Percentiles rank a stretch among this genome's conserved stretches.
Conservation (phyloP, 179 eudicot genomes). For the Amaranthus tricolor region DNA sequence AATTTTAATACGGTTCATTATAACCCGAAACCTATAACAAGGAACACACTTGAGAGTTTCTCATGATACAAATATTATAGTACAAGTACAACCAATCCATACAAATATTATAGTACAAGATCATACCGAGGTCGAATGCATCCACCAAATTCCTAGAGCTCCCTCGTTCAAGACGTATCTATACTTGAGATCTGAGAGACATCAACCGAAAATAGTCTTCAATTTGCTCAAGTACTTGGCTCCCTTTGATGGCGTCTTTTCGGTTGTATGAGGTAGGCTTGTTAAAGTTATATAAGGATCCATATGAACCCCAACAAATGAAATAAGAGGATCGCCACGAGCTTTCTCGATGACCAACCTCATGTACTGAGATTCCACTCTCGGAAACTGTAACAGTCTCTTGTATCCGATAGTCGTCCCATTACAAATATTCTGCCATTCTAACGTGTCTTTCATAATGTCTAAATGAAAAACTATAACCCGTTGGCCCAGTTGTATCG, state of each 20-base stretch:
- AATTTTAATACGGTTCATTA: not conserved
- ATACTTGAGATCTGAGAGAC: conserved; percentile 13
- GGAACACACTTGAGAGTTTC: not conserved
- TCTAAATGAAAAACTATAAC: conserved; percentile 61
- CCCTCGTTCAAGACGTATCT: not conserved
- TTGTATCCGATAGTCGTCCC: conserved; percentile 77
- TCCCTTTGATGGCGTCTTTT: conserved; percentile 18
- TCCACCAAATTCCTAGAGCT: not conserved
- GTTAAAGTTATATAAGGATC: conserved; percentile 44
- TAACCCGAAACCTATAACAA: not conserved
- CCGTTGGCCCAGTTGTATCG: conserved; percentile 85
- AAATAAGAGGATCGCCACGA: conserved; percentile 62
- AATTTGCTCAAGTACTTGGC: conserved; percentile 31
- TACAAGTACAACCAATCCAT: too few species aligned
- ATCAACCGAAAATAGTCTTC: conserved; percentile 17
- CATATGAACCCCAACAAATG: conserved; percentile 54
- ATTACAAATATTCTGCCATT: conserved; percentile 43
- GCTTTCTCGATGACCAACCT: conserved; percentile 56
- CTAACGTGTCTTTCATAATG: conserved; percentile 31
- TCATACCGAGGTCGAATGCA: not conserved
- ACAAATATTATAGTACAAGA: not conserved
- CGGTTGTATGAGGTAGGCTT: conserved; percentile 9
- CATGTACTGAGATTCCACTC: conserved; percentile 35
- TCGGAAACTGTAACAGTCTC: conserved; percentile 50
- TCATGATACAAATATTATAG: not conserved